These are phyloP conservation scores for Ormosia semicastrata DNA, from an alignment of 306 rosid genomes.

Conservation along the genomic window DNA sequence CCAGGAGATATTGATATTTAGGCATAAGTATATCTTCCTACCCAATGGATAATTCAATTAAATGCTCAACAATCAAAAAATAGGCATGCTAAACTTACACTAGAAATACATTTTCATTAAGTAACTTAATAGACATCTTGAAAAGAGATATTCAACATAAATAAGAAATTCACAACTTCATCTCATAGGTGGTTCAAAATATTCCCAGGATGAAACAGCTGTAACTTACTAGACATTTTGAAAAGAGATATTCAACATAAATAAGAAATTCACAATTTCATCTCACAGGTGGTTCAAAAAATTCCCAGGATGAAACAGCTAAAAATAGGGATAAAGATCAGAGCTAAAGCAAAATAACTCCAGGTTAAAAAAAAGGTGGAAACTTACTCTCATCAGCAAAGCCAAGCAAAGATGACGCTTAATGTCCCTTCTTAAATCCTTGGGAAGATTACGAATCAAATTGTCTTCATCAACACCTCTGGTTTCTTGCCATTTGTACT, in stretches of 20 bases:
- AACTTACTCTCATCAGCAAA: slow-evolving; percentile 81
- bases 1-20: neutral
- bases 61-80: neutral
- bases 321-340: neutral
- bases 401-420: slow-evolving; percentile 96
- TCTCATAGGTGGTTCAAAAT: neutral
- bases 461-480: slow-evolving; percentile 92
- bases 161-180: neutral
- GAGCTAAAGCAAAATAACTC: neutral
- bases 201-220: neutral
- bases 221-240: neutral
- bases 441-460: slow-evolving; percentile 79
- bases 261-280: neutral
- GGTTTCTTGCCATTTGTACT: slow-evolving; percentile 98
- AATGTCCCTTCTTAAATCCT: slow-evolving; percentile 92
- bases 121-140: neutral
- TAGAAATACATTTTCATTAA: neutral
- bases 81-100: neutral
- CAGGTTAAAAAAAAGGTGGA: neutral
- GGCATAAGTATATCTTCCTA: neutral
- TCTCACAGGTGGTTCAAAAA: neutral
- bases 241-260: neutral
- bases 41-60: neutral
- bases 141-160: neutral
- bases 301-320: neutral